phyloP scores from a whole-genome alignment of 441 rosid genomes.

The Mallotus repandus region DNA sequence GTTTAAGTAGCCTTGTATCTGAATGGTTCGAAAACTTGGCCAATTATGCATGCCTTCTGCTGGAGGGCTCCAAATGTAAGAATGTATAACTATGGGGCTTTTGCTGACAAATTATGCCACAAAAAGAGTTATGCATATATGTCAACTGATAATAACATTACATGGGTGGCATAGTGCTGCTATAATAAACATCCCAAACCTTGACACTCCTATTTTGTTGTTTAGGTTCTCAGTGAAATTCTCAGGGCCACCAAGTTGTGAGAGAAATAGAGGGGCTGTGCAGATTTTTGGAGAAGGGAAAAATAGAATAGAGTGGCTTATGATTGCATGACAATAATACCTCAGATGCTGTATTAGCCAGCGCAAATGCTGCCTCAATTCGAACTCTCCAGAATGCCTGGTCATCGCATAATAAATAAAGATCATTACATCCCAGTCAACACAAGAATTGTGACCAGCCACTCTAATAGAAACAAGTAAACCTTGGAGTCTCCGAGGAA shows the following conservation, averaged over 20 bases:
- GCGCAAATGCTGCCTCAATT: conserved; percentile 92
- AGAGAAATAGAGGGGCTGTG: not conserved
- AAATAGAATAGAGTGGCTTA: not conserved
- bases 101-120: not conserved
- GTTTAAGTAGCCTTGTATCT: not conserved
- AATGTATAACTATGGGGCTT: not conserved
- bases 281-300: not conserved
- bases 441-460: conserved; percentile 19
- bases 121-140: too few relatives aligned
- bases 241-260: not conserved
- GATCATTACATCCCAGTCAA: conserved; percentile 13
- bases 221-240: not conserved
- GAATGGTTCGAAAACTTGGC: not conserved
- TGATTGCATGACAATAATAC: conserved; percentile 37
- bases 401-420: conserved; percentile 26
- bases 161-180: not conserved
- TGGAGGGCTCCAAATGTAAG: not conserved
- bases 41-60: not conserved
- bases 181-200: not conserved
- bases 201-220: not conserved
- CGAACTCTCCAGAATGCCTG: conserved; percentile 99
- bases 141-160: not conserved
- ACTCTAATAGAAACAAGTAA: conserved; percentile 25
- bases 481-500: conserved; percentile 90
- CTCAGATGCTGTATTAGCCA: conserved; percentile 90